phyloP scores from a whole-genome alignment of 257 asterid genomes.

The Thymus quinquecostatus region DNA sequence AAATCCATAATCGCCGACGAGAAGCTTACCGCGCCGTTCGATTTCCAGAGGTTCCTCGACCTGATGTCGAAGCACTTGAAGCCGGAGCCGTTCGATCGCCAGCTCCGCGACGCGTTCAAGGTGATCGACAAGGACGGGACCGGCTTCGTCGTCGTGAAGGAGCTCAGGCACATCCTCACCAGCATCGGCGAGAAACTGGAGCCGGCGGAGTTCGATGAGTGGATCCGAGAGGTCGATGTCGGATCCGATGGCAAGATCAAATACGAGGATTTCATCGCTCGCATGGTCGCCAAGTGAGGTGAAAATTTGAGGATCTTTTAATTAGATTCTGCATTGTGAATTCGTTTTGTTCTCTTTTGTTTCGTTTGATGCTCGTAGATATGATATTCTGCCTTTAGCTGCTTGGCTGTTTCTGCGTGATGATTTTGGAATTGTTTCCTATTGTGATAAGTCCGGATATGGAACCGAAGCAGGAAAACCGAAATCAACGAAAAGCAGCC shows the following conservation, averaged over 20 bases:
- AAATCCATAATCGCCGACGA: slow-evolving; percentile 78
- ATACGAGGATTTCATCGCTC: slow-evolving; percentile 90
- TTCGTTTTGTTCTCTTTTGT: not conserved
- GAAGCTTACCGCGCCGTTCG: slow-evolving; percentile 74
- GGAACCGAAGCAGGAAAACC: not conserved
- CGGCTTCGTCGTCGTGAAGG: slow-evolving; percentile 82
- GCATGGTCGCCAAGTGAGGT: slow-evolving; percentile 92
- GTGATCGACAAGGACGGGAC: slow-evolving; percentile 88
- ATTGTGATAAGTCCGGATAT: not conserved
- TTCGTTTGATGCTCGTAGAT: slow-evolving; percentile 4
- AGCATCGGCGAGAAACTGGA: slow-evolving; percentile 95
- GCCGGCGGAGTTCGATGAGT: slow-evolving; percentile 94
- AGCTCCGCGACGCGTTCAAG: slow-evolving; percentile 94
- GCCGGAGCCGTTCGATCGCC: slow-evolving; percentile 97
- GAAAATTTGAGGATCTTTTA: slow-evolving; percentile 17
- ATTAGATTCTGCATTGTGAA: slow-evolving; percentile 23
- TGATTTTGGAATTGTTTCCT: slow-evolving; percentile 14
- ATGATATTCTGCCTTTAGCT: not conserved
- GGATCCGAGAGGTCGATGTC: slow-evolving; percentile 98
- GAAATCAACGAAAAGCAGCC: not conserved
- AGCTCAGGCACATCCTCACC: slow-evolving; percentile 91
- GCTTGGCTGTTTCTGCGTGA: not conserved
- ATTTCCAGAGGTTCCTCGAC: slow-evolving; percentile 74
- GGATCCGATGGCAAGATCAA: slow-evolving; percentile 96
- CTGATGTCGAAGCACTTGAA: slow-evolving; percentile 91